Conservation (phyloP, 345 rosid species). For the Ceriops zippeliana region DNA sequence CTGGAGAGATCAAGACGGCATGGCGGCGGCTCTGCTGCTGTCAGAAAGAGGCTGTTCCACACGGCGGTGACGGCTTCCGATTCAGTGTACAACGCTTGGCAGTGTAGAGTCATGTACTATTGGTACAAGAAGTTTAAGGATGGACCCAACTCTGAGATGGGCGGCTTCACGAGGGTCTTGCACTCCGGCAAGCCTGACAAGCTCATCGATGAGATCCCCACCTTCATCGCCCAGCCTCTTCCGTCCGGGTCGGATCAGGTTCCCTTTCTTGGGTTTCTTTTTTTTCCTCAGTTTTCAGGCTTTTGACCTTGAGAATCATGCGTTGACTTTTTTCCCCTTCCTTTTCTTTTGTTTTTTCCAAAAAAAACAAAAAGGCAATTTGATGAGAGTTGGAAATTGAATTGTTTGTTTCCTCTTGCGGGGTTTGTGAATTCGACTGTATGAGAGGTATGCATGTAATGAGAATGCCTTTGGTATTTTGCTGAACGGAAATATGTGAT, state of each 20-base stretch:
- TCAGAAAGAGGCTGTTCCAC: slow-evolving; percentile 64
- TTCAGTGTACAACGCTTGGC: slow-evolving; percentile 96
- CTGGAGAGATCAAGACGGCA: slow-evolving; percentile 41
- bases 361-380: too few species aligned
- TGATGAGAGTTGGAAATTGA: too few species aligned
- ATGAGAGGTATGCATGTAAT: too few species aligned
- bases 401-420: too few species aligned
- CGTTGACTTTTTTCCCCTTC: too few species aligned
- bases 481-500: too few species aligned
- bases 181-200: slow-evolving; percentile 84
- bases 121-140: slow-evolving; percentile 76
- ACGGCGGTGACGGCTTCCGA: slow-evolving; percentile 98
- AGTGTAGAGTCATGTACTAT: slow-evolving; percentile 94
- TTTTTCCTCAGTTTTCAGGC: background rate
- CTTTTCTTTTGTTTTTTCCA: too few species aligned
- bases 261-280: background rate
- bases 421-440: too few species aligned
- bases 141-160: slow-evolving; percentile 78
- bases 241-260: slow-evolving; percentile 83
- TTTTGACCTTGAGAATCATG: background rate
- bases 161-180: slow-evolving; percentile 92
- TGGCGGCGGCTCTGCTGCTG: slow-evolving; percentile 6
- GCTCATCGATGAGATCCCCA: slow-evolving; percentile 94
- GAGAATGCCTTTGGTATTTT: too few species aligned
- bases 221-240: slow-evolving; percentile 86